These are phyloP conservation scores for Aureobasidium subglaciale DNA, from an alignment of 2,329 filamentous ascomycete genomes.

Conservation along the genomic window DNA sequence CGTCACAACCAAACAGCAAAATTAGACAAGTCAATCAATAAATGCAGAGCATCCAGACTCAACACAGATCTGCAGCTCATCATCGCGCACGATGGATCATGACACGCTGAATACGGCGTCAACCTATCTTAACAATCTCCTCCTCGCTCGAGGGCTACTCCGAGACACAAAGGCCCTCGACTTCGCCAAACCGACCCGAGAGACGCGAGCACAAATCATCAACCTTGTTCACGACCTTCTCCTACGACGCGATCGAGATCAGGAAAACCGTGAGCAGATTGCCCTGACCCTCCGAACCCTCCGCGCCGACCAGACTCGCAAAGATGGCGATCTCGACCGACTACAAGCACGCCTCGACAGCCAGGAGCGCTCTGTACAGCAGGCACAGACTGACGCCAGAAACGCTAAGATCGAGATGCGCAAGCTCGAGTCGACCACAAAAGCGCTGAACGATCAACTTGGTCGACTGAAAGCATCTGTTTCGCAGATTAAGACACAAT, in stretches of 20 bases:
- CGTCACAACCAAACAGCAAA: constrained; percentile 12
- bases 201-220: constrained; percentile 79
- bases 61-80: not conserved
- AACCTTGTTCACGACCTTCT: constrained; percentile 92
- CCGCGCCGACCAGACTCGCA: constrained; percentile 66
- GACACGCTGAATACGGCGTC: constrained; percentile 54
- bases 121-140: constrained; percentile 57
- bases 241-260: constrained; percentile 84
- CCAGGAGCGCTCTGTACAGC: constrained; percentile 63
- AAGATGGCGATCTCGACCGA: constrained; percentile 56
- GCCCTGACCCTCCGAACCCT: constrained; percentile 70
- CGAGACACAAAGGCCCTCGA: constrained; percentile 66
- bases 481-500: constrained; percentile 76
- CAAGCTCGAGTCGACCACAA: constrained; percentile 67
- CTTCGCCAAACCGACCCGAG: constrained; percentile 62
- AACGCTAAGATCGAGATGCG: constrained; percentile 75
- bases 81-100: constrained; percentile 33
- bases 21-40: not conserved
- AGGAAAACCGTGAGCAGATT: constrained; percentile 77
- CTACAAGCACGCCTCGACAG: constrained; percentile 34
- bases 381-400: constrained; percentile 65
- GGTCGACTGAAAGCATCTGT: constrained; percentile 70
- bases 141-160: constrained; percentile 56
- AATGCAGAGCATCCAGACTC: not conserved
- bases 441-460: constrained; percentile 74